Base-by-base conservation (phyloP, 805 yeast genomes). In the Teunomyces cretensis region DNA sequence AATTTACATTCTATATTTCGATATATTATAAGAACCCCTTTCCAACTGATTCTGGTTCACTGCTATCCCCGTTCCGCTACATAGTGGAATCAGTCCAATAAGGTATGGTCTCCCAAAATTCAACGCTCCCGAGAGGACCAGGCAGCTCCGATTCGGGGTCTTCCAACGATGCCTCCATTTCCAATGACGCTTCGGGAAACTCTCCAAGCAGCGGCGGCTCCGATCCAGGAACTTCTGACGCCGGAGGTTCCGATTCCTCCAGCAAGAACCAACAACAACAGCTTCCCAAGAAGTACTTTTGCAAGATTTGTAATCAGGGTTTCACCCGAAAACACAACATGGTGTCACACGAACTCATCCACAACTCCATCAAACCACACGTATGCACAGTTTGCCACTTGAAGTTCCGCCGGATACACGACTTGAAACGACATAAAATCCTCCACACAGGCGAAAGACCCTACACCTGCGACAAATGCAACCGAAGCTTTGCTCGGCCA, bases 381-480 rank as follows among this genome's bases (percentile, higher is more conserved):
- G 62, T 67, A 17, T 87, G 96, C 61, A 50, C 75, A 9, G 73
- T 75, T 24, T 87, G 96, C 56, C 67, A 74, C 42, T 68, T 78
- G 39, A 76, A 72, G 51, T 87, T 88, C 61, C 74, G 94, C 48
- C 72, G 95, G 39, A 75, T 80, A 26, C 91, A 86, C 60, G 95
- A 88, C 60, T 70, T 88, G 55, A 85, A 81, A 56, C 74, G 96
- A 43, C 96, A 87, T 56, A 79, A 78, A 46, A 84, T 84, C 61
- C 70, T 84, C 30, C 96, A 87, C 57, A 78, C 89, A 0, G 92
- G 92, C 16, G 88, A 81, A 51, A 82, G 78, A 58, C 91, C 92
- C 1, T 82, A 67, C 58, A 64, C 59, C 33, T 87, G 95, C 60
- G 65, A 65, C 14, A 68, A 69, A 39, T 87, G 95, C 65, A 76